Evolutionary conservation across 345 rosid genomes (phyloP), one percentile per base, ranked within the genome.

Genomic region (Sonneratia caseolaris): DNA sequence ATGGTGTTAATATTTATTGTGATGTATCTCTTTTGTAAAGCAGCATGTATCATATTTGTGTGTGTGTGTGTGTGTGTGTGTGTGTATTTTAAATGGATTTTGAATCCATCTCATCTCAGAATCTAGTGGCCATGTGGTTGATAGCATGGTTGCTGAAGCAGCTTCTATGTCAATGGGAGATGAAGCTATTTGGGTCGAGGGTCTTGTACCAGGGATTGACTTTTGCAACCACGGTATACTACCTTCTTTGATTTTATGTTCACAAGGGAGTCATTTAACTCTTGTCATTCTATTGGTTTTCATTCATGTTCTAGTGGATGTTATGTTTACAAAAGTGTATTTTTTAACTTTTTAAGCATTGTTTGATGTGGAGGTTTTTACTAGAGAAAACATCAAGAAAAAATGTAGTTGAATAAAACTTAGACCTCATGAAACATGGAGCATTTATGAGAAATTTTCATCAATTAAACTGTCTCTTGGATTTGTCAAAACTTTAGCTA

Each of bases 141-240:
- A 77, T 70, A 16, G 48, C 37, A 27, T 13, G 32, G 38, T 12
- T 66, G 72, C 59, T 75, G 85, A 79, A 68, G 77, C 66, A 37
- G 35, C 82, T 72, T 76, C 81, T 21, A 70, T 76, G 38, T 72
- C 86, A 18, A 64, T n/a, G 72, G 76, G 81, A 48, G 81, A 74
- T 76, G 97, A 89, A 72, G 87, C 90, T 68, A 77, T 91, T 72
- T 94, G 96, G 96, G 95, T 94, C 51, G 97, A 94, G 83, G 97
- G 98, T 77, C 95, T 94, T 83, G 90, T 94, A 73, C 98, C 97
- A 48, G 96, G 91, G 79, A 94, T 94, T 81, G 98, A 94, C 84
- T 91, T 91, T 81, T 91, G 96, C 81, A 94, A 94, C 82, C 98
- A 94, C 78, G 95, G 97, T 94, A 86, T 69, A 83, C 68, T 77